Conservation (phyloP, 352 stramenopile genomes). For the Globisporangium mamillatum region DNA sequence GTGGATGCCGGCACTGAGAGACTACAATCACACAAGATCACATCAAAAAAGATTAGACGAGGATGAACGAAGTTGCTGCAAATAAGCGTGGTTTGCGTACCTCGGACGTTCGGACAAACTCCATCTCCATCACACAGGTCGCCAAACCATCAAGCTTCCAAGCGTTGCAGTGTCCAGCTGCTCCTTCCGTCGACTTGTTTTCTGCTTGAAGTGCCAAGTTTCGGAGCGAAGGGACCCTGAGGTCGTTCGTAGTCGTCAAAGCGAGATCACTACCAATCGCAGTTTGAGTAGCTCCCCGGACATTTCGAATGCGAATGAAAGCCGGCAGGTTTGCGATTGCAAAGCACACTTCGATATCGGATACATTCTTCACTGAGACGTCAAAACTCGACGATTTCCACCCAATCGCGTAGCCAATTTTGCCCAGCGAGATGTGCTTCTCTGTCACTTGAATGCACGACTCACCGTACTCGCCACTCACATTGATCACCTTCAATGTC, state of each 20-base stretch:
- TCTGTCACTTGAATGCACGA: slow-evolving; percentile 53
- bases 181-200: slow-evolving; percentile 12
- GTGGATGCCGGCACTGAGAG: slow-evolving; percentile 46
- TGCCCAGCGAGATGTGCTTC: slow-evolving; percentile 60
- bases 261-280: slow-evolving; percentile 21
- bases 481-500: slow-evolving; percentile 63
- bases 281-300: slow-evolving; percentile 31
- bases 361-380: slow-evolving; percentile 62
- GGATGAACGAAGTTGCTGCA: background rate
- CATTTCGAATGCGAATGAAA: slow-evolving; percentile 47
- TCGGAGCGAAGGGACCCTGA: slow-evolving; percentile 35
- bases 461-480: slow-evolving; percentile 65
- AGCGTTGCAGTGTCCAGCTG: slow-evolving; percentile 19
- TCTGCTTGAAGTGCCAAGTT: slow-evolving; percentile 42
- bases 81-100: slow-evolving; percentile 27
- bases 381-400: slow-evolving; percentile 75
- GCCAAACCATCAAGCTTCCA: slow-evolving; percentile 53
- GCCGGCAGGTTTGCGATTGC: slow-evolving; percentile 51
- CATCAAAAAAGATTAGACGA: background rate
- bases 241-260: background rate
- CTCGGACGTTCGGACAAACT: slow-evolving; percentile 60
- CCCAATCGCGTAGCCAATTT: slow-evolving; percentile 77
- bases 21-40: background rate
- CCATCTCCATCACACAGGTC: slow-evolving; percentile 60
- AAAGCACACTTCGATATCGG: slow-evolving; percentile 61